Evolutionary conservation across 495 filamentous ascomycete species (phyloP).

Genomic region (Neurospora sp.): DNA sequence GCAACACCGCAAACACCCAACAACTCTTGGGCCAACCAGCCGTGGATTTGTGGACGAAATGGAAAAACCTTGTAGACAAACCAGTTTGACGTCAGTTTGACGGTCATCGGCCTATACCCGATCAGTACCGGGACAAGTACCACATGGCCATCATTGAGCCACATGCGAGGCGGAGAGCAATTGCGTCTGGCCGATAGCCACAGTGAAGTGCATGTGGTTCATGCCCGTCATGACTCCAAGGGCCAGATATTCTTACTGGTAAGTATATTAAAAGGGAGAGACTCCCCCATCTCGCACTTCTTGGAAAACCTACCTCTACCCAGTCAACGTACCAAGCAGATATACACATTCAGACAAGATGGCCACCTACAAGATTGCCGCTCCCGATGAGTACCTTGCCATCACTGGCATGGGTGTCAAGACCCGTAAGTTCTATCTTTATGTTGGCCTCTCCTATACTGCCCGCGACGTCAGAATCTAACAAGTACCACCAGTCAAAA

Average conservation of each 20-base stretch:
- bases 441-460: not conserved
- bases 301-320: not conserved
- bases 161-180: not conserved
- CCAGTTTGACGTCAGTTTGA: not conserved
- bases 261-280: not conserved
- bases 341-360: slow-evolving; percentile 16
- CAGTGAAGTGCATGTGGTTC: not conserved
- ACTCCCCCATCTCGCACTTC: not conserved
- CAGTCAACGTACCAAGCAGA: not conserved
- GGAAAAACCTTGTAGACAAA: not conserved
- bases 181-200: not conserved
- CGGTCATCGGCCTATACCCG: not conserved
- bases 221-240: not conserved
- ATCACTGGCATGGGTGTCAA: slow-evolving; percentile 67
- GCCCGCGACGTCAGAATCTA: not conserved
- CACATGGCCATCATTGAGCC: not conserved
- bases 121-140: not conserved
- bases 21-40: not conserved
- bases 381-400: slow-evolving; percentile 59
- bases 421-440: slow-evolving; percentile 17
- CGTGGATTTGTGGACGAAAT: not conserved
- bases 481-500: slow-evolving; percentile 37
- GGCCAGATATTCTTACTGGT: not conserved
- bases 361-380: slow-evolving; percentile 35
- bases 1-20: not conserved